Conservation (phyloP, 148 eudicot genomes). For the Rhododendron ferrugineum region DNA sequence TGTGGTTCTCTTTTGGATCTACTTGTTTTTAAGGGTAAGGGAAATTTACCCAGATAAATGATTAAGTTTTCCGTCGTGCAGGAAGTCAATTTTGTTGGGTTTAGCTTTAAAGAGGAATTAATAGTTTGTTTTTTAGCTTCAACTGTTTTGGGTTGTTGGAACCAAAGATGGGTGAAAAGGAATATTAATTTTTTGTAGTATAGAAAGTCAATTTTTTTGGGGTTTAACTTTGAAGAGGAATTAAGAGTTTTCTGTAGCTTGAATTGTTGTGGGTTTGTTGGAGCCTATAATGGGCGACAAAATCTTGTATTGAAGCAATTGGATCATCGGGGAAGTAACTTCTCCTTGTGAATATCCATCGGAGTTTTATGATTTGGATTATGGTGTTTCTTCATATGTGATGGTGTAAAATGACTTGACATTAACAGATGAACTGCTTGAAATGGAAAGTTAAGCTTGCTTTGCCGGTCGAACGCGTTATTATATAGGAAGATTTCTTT, state of each 20-base stretch:
- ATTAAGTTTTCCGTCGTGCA: not conserved
- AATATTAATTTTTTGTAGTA: not conserved
- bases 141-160: not conserved
- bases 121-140: not conserved
- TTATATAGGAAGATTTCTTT: not conserved
- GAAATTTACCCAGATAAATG: not conserved
- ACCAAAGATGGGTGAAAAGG: not conserved
- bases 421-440: not conserved
- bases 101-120: not conserved
- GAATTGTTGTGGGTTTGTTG: not conserved
- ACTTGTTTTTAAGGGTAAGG: not conserved
- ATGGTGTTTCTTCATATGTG: not conserved
- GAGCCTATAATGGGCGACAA: not conserved
- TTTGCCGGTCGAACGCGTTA: not conserved
- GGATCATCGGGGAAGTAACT: not conserved
- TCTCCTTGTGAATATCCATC: not conserved
- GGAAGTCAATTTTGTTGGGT: not conserved
- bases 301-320: not conserved
- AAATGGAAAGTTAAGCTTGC: not conserved
- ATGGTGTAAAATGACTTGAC: conserved; percentile 1
- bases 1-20: not conserved
- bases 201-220: not conserved
- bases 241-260: not conserved
- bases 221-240: not conserved
- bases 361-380: not conserved